These are phyloP conservation scores for Termitomyces sp. DNA, from an alignment of 768 basidiomycete genomes.

Conservation along the genomic window DNA sequence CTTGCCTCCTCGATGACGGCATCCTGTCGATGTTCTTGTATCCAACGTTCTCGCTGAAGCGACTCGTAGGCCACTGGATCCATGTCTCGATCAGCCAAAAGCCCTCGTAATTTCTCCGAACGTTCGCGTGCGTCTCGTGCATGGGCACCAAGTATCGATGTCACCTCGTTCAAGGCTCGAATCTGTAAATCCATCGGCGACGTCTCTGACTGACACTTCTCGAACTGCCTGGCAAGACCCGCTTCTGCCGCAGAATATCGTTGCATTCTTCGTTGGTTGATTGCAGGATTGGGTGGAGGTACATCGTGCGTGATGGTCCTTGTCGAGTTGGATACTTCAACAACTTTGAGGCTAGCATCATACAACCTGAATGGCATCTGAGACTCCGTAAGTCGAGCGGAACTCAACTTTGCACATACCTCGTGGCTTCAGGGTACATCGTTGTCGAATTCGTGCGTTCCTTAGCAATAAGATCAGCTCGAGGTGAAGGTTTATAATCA, in stretches of 20 bases:
- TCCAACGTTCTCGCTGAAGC: conserved; percentile 44
- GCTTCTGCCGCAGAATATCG: conserved; percentile 42
- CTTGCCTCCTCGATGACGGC: conserved; percentile 31
- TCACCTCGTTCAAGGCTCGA: conserved; percentile 37
- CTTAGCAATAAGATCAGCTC: background rate
- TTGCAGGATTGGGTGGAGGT: background rate
- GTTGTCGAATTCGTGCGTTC: background rate
- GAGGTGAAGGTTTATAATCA: background rate
- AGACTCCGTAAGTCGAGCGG: background rate
- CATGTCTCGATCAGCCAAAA: conserved; percentile 30
- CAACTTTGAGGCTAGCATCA: background rate
- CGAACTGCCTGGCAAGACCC: conserved; percentile 30
- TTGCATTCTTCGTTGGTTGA: conserved; percentile 19
- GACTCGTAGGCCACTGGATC: conserved; percentile 31
- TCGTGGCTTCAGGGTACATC: background rate
- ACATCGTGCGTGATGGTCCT: background rate
- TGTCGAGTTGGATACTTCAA: background rate
- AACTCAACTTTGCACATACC: background rate
- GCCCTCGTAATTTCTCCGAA: conserved; percentile 30
- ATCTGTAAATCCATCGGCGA: conserved; percentile 43
- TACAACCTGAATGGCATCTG: background rate
- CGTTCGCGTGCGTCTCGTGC: conserved; percentile 40
- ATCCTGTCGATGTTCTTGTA: conserved; percentile 39
- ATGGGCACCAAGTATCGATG: conserved; percentile 34
- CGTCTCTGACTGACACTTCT: conserved; percentile 25